Percentiles rank a stretch among this genome's conserved stretches.
These are phyloP conservation scores for Aspergillus pseudoglaucus DNA, from an alignment of 2,329 filamentous ascomycete genomes.

Conservation along the genomic window DNA sequence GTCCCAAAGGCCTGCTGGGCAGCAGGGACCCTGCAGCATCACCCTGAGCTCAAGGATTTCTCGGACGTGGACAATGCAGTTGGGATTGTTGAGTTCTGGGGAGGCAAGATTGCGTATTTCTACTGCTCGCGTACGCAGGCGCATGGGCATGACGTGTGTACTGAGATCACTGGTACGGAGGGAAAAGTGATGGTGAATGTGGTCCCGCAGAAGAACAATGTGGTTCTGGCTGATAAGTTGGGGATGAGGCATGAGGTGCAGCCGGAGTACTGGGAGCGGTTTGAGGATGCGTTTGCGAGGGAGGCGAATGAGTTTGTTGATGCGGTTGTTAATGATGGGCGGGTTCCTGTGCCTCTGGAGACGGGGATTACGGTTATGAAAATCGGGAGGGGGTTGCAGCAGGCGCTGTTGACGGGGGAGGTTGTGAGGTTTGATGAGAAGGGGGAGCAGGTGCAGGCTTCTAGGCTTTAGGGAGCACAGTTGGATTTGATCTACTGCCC, in stretches of 20 bases:
- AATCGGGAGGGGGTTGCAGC: conserved; percentile 27
- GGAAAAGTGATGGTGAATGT: conserved; percentile 15
- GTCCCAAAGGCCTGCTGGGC: conserved; percentile 27
- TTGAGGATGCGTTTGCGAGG: conserved; percentile 35
- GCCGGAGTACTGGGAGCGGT: conserved; percentile 34
- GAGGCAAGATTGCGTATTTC: conserved; percentile 29
- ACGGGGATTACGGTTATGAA: conserved; percentile 29
- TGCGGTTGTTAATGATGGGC: conserved; percentile 29
- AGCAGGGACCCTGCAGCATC: conserved; percentile 21
- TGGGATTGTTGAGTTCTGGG: conserved; percentile 32
- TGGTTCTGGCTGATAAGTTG: conserved; percentile 24
- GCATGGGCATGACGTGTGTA: conserved; percentile 30
- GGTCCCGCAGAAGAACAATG: conserved; percentile 19
- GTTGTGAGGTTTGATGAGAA: conserved; percentile 27
- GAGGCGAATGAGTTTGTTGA: conserved; percentile 37
- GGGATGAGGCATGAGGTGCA: conserved; percentile 34
- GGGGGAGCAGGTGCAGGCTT: conserved; percentile 13
- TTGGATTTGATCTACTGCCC: too few relatives aligned
- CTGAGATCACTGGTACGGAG: conserved; percentile 25
- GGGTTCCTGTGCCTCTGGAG: conserved; percentile 30
- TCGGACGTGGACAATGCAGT: conserved; percentile 32
- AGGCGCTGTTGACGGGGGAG: conserved; percentile 13
- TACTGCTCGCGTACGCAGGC: conserved; percentile 31
- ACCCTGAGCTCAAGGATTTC: conserved; percentile 24
- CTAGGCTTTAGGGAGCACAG: too few relatives aligned